Percentiles rank a stretch among this genome's conserved stretches.
phyloP scores from a whole-genome alignment of 2,329 filamentous ascomycete species.

The Didymella lethalis region DNA sequence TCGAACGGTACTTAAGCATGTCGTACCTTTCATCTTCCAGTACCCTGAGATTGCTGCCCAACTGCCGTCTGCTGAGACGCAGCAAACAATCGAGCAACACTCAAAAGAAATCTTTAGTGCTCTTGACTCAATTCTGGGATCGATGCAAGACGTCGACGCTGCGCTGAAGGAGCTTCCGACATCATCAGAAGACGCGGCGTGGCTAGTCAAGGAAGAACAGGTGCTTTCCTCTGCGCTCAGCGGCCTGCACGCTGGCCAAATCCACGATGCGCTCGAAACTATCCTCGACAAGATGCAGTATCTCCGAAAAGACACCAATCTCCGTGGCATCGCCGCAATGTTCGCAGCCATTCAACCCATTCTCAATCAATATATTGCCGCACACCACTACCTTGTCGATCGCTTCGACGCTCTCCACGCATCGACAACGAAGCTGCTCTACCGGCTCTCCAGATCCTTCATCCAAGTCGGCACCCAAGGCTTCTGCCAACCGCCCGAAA shows the following conservation, averaged over 20 bases:
- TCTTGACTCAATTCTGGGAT: conserved; percentile 80
- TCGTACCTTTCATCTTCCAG: conserved; percentile 68
- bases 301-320: conserved; percentile 51
- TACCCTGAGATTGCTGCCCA: conserved; percentile 13
- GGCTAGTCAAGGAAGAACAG: conserved; percentile 64
- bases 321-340: conserved; percentile 63
- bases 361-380: conserved; percentile 73
- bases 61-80: conserved; percentile 10
- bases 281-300: conserved; percentile 57
- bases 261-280: conserved; percentile 57
- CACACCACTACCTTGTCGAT: conserved; percentile 66
- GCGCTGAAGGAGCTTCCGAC: conserved; percentile 62
- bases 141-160: conserved; percentile 75
- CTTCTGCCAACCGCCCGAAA: conserved; percentile 89
- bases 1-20: conserved; percentile 61
- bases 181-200: conserved; percentile 68
- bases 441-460: conserved; percentile 79
- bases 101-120: conserved; percentile 67
- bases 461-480: conserved; percentile 81
- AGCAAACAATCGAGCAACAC: conserved; percentile 54
- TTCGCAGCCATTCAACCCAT: conserved; percentile 73
- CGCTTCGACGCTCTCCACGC: conserved; percentile 71
- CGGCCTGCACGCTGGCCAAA: conserved; percentile 66
- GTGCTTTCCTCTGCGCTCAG: conserved; percentile 57
- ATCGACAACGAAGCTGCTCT: conserved; percentile 75